Conservation (phyloP, 768 basidiomycete genomes). For the Mycena chlorophos region DNA sequence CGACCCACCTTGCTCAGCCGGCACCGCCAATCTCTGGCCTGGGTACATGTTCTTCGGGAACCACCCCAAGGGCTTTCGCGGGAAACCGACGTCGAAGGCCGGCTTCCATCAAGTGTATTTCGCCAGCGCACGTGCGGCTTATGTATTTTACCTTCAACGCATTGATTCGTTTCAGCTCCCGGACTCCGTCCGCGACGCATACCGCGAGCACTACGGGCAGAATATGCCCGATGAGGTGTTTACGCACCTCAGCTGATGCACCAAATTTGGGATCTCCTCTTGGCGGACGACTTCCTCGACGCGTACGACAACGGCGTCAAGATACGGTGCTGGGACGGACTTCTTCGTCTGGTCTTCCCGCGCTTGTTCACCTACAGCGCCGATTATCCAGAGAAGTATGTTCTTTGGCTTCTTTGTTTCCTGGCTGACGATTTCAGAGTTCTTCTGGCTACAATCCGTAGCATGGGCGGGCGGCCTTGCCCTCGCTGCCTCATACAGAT, state of each 20-base stretch:
- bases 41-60: no score
- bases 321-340: slow-evolving; percentile 24
- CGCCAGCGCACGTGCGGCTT: neutral
- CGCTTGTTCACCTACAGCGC: slow-evolving; percentile 29
- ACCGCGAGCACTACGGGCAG: neutral
- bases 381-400: slow-evolving; percentile 33
- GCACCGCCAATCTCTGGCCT: slow-evolving; percentile 17
- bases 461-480: slow-evolving; percentile 23
- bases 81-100: slow-evolving; percentile 1
- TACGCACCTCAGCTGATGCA: slow-evolving; percentile 23
- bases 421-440: slow-evolving; percentile 6
- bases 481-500: slow-evolving; percentile 22
- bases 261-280: slow-evolving; percentile 23
- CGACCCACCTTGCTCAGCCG: slow-evolving; percentile 24
- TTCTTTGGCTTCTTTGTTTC: slow-evolving; percentile 12
- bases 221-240: neutral
- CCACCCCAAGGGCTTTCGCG: no score
- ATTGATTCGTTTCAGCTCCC: neutral
- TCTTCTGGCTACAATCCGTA: slow-evolving; percentile 19
- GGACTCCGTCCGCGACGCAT: neutral
- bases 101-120: slow-evolving; percentile 2
- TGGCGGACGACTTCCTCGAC: slow-evolving; percentile 26
- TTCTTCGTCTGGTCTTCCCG: slow-evolving; percentile 23
- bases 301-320: slow-evolving; percentile 26
- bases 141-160: neutral